Base-by-base conservation (phyloP, 371 early-diverging fungal species). In the Mortierella sp. region DNA sequence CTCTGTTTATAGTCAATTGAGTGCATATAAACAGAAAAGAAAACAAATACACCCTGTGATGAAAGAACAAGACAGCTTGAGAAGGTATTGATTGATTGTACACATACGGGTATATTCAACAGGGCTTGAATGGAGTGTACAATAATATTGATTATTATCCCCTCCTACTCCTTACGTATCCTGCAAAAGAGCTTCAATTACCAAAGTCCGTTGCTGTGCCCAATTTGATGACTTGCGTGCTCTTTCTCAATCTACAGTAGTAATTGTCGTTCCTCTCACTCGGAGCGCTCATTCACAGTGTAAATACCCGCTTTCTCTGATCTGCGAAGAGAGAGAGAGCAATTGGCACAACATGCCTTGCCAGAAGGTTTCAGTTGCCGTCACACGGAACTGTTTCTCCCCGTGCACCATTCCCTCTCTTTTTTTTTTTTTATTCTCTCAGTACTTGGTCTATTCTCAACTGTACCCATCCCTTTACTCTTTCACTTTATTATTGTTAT, bases 61-160 rank as follows among this genome's bases (percentile, higher is more conserved):
- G 24, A 12, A 45, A 16, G 47, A 16, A 39, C 6, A 10, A 10
- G 39, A 10, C 39, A 39, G 4, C 10, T 39, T n/a, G n/a, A n/a
- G n/a, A n/a, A n/a, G n/a, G n/a, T n/a, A n/a, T n/a, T n/a, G 20
- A 18, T 54, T 54, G 54, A 54, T 54, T 54, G 54, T 22, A 51
- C 22, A 51, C 51, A 51, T 22, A 20, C 51, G 51, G 51, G 18
- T 6, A 51, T 51, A 51, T 51, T 51, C 51, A 40, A 14, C 8
- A n/a, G 3, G n/a, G n/a, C 5, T 49, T 49, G 49, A 16, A 51
- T 51, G n/a, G 51, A 20, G 18, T 12, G 5, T 0, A 9, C 9
- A 1, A 40, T 40, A 1, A 11, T 40, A 40, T 40, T 40, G 1
- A 1, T 14, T 9, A 9, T 40, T 40, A 40, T 14, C 9, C 2